Evolutionary conservation across 2,329 filamentous ascomycete species (phyloP).

Genomic region (Dendrostoma leiphaemia): DNA sequence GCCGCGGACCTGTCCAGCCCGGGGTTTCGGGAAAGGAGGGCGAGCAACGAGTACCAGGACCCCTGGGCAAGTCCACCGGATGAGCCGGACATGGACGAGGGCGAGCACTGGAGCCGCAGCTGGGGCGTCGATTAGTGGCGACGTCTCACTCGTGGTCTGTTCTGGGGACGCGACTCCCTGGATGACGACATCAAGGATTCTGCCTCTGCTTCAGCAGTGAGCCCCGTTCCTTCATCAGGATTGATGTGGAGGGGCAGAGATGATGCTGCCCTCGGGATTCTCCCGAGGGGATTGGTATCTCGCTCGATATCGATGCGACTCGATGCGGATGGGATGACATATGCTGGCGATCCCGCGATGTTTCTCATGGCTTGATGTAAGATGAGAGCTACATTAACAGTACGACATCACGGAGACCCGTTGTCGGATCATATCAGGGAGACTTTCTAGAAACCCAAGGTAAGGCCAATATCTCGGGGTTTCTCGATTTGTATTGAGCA

Average conservation of each 20-base stretch:
- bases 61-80: constrained; percentile 20
- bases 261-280: neutral
- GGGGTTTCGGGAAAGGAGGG: constrained; percentile 1
- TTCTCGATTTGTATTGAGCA: too few species aligned
- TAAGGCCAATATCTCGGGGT: too few species aligned
- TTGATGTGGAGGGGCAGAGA: neutral
- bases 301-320: neutral
- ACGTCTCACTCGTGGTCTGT: neutral
- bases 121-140: constrained; percentile 33
- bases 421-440: neutral
- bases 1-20: constrained; percentile 19
- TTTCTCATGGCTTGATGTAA: neutral
- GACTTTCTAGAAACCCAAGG: too few species aligned
- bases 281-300: neutral
- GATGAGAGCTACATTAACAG: neutral
- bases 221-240: neutral
- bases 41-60: constrained; percentile 18
- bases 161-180: neutral
- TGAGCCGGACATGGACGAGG: constrained; percentile 13
- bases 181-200: neutral
- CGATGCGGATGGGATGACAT: constrained; percentile 3
- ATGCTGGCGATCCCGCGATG: constrained; percentile 1
- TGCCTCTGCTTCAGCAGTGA: neutral
- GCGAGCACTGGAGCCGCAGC: constrained; percentile 27
- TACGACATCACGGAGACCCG: neutral